Conservation (phyloP, 2,329 filamentous ascomycete genomes). For the Tricladium varicosporioides region DNA sequence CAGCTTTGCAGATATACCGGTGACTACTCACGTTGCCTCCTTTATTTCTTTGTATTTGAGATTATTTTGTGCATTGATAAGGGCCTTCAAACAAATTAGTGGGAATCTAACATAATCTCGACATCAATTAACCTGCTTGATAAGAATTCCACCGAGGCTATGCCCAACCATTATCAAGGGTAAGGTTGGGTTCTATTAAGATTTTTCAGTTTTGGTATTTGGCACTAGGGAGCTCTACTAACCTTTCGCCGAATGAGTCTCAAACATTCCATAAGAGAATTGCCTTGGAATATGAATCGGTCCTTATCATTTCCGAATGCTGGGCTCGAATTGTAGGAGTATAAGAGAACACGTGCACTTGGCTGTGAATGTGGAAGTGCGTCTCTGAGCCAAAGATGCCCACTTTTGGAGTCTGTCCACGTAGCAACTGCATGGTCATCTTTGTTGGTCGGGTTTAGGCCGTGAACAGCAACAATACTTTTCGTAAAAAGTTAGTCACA, state of each 20-base stretch:
- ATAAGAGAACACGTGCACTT: neutral
- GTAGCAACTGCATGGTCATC: neutral
- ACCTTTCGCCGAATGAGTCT: neutral
- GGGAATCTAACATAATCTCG: neutral
- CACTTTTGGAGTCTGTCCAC: neutral
- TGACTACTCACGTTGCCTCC: neutral
- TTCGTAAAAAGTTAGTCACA: no score
- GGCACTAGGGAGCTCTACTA: no score
- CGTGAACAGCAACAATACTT: slow-evolving; percentile 2
- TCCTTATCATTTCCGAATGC: neutral
- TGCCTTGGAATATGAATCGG: neutral
- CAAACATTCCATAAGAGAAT: neutral
- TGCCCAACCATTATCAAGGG: slow-evolving; percentile 2
- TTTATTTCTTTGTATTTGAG: neutral
- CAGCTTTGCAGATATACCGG: neutral
- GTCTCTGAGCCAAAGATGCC: slow-evolving; percentile 3
- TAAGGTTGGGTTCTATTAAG: neutral
- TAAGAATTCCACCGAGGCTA: neutral
- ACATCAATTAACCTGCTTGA: neutral
- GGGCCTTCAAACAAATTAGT: neutral
- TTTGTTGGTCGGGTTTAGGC: slow-evolving; percentile 1
- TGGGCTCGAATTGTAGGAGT: slow-evolving; percentile 4
- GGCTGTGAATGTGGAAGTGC: neutral
- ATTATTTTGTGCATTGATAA: neutral
- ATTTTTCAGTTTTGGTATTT: neutral